Base-by-base conservation (phyloP, 2,329 filamentous ascomycete species). In the Curvularia spicifera region DNA sequence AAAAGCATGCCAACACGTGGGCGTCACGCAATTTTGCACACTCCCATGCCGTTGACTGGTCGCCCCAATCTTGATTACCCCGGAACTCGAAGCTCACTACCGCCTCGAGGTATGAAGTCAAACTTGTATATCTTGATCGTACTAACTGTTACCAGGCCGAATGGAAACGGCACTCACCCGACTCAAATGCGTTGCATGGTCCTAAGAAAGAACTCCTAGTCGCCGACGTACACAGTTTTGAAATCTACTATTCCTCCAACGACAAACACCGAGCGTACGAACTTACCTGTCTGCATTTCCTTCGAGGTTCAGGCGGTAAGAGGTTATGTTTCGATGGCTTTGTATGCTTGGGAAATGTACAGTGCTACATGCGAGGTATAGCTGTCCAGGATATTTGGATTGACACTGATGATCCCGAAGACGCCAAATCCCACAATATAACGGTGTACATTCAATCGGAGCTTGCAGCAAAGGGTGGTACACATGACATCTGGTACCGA, bases 361-460 rank as follows among this genome's bases (percentile, higher is more conserved):
- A 60, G 7, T 78, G 78, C 40, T 90, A 84, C 55, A 80, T 94
- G 0, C 75, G 84, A 45, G 76, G 71, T 0, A 78, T 91, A 0
- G 77, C 80, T 0, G 89, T 94, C 46, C 68, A 76, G 0, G 78
- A 82, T 0, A 76, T 90, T 1, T 87, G 89, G 0, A 82, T 95
- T 10, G 89, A 87, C 1, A 87, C 87, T 28, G 92, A 93, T 69
- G 85, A 85, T n/a, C 4, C 4, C 13, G 10, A 31, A 0, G 71
- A 81, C 1, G 69, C 79, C 0, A 67, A 79, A 72, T 81, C 22
- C 81, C 83, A 0, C 29, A 70, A 68, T 0, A 81, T 87, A 8
- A 76, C 83, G 15, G 81, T 93, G 1, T 93, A 88, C 83, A 82
- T 94, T 2, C 83, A 85, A 18, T 89, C 89, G 0, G 51, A 77